These are phyloP conservation scores for Alternaria sp. DNA, from an alignment of 2,329 filamentous ascomycete species.

Conservation along the genomic window DNA sequence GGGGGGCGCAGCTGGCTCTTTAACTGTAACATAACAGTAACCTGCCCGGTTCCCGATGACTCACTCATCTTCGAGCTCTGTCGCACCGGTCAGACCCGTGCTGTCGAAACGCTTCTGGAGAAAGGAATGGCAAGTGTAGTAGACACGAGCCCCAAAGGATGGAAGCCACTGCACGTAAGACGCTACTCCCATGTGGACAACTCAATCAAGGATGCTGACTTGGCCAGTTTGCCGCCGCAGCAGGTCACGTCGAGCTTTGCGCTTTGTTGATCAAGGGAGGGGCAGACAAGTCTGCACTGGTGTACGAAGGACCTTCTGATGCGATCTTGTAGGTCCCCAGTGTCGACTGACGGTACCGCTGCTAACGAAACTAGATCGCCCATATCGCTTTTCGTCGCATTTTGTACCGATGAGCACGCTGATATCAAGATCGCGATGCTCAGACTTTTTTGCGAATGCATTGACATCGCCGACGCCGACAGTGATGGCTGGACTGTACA, in stretches of 20 bases:
- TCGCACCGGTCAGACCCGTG: slow-evolving; percentile 11
- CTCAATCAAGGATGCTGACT: background rate
- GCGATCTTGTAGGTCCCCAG: slow-evolving; percentile 1
- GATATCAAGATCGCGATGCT: slow-evolving; percentile 21
- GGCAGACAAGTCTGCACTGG: slow-evolving; percentile 19
- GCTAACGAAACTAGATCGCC: slow-evolving; percentile 9
- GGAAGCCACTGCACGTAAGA: background rate
- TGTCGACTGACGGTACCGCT: background rate
- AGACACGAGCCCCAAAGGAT: slow-evolving; percentile 11
- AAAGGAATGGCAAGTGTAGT: slow-evolving; percentile 15
- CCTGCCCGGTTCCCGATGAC: slow-evolving; percentile 12
- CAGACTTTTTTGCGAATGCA: slow-evolving; percentile 19
- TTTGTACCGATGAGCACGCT: slow-evolving; percentile 1
- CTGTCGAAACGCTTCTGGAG: slow-evolving; percentile 15
- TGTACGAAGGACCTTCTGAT: slow-evolving; percentile 18
- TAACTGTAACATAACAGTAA: slow-evolving; percentile 13
- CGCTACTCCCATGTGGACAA: background rate
- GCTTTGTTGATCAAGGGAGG: slow-evolving; percentile 16
- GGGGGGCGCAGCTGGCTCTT: slow-evolving; percentile 12
- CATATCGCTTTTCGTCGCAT: slow-evolving; percentile 16
- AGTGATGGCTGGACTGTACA: slow-evolving; percentile 20
- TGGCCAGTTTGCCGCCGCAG: slow-evolving; percentile 15
- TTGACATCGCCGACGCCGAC: slow-evolving; percentile 12
- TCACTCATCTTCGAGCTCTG: slow-evolving; percentile 20
- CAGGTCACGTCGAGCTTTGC: slow-evolving; percentile 15